A percentile compares a stretch with the other conserved stretches of the same genome.
Conservation (phyloP, 345 rosid genomes). For the Viola odorata region DNA sequence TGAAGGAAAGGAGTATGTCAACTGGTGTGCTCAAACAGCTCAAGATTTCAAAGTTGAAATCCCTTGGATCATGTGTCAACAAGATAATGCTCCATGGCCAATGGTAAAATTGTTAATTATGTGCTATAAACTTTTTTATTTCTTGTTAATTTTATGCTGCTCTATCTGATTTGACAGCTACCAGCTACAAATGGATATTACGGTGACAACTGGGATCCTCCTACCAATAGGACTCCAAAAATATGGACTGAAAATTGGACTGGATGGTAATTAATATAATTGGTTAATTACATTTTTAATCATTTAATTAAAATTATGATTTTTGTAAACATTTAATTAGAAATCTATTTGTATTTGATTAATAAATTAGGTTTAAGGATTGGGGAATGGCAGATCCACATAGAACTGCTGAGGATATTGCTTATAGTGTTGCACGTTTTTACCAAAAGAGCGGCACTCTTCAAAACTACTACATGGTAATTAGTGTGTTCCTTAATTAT, state of each 20-base stretch:
- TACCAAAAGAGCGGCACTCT: constrained; percentile 10
- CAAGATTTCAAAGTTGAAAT: constrained; percentile 33
- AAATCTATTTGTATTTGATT: too few species aligned
- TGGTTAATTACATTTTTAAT: background rate
- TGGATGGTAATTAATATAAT: constrained; percentile 6
- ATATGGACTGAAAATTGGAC: constrained; percentile 19
- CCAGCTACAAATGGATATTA: constrained; percentile 15
- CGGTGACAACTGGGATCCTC: constrained; percentile 8
- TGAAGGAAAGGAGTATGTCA: constrained; percentile 7
- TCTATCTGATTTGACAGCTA: background rate
- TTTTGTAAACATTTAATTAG: too few species aligned
- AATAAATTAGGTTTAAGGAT: constrained; percentile 3
- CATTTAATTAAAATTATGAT: background rate
- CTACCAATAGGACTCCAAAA: constrained; percentile 2
- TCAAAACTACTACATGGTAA: constrained; percentile 21
- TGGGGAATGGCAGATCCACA: constrained; percentile 14
- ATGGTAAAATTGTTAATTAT: constrained; percentile 5
- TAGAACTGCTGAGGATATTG: constrained; percentile 18
- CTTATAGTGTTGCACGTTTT: constrained; percentile 14
- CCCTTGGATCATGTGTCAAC: constrained; percentile 66
- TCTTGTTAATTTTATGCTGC: background rate
- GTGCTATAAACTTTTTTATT: background rate
- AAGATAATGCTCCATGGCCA: constrained; percentile 34
- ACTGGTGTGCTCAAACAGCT: constrained; percentile 38
- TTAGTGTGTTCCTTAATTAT: background rate